These are phyloP conservation scores for Metschnikowia sp. DNA, from an alignment of 805 yeast species.

Conservation along the genomic window DNA sequence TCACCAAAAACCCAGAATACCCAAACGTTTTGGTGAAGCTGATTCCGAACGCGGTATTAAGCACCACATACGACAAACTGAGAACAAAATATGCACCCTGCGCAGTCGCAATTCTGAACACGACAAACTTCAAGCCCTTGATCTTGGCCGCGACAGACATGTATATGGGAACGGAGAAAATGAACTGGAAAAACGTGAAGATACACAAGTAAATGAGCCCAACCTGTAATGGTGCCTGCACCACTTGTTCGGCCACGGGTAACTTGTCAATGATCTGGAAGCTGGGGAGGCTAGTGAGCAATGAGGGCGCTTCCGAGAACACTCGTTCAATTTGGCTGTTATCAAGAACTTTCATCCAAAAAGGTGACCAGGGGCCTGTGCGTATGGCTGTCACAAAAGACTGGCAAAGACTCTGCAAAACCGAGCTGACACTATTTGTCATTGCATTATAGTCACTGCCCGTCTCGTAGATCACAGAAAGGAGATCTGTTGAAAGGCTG, in stretches of 20 bases:
- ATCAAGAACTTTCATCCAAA: slow-evolving; percentile 15
- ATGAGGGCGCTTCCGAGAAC: slow-evolving; percentile 20
- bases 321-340: slow-evolving; percentile 6
- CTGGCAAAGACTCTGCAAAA: slow-evolving; percentile 17
- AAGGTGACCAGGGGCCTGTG: slow-evolving; percentile 17
- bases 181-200: slow-evolving; percentile 34
- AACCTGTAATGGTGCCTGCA: slow-evolving; percentile 32
- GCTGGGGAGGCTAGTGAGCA: slow-evolving; percentile 24
- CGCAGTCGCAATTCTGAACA: slow-evolving; percentile 23
- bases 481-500: slow-evolving; percentile 19
- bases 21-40: slow-evolving; percentile 24
- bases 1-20: slow-evolving; percentile 30
- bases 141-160: slow-evolving; percentile 25
- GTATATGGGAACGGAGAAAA: slow-evolving; percentile 26
- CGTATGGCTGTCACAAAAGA: slow-evolving; percentile 19
- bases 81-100: slow-evolving; percentile 28
- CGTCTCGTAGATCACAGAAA: slow-evolving; percentile 29
- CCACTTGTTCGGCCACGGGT: slow-evolving; percentile 24
- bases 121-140: slow-evolving; percentile 24
- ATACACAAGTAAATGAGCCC: slow-evolving; percentile 31
- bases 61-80: slow-evolving; percentile 26
- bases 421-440: slow-evolving; percentile 19
- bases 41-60: slow-evolving; percentile 30
- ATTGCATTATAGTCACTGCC: slow-evolving; percentile 34
- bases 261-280: slow-evolving; percentile 21